Conservation (phyloP, 805 yeast species). For the Huiozyma naganishii region DNA sequence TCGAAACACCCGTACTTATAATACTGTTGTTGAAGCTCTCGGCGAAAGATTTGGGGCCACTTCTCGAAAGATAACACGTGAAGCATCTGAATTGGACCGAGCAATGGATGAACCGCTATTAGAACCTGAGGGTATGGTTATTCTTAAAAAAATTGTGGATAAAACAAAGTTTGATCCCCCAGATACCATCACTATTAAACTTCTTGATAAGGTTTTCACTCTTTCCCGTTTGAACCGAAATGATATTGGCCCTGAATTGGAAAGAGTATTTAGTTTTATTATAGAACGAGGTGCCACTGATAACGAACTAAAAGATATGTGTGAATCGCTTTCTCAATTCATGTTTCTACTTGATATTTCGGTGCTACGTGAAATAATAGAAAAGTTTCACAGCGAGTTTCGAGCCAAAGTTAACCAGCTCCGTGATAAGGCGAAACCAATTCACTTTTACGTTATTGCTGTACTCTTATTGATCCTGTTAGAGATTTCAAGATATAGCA, state of each 20-base stretch:
- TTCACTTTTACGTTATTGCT: slow-evolving; percentile 24
- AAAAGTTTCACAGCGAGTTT: slow-evolving; percentile 19
- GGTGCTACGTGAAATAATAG: slow-evolving; percentile 10
- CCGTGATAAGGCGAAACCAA: slow-evolving; percentile 20
- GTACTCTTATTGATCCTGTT: slow-evolving; percentile 21
- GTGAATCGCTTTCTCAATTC: slow-evolving; percentile 12
- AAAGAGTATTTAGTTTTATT: slow-evolving; percentile 13
- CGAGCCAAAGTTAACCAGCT: slow-evolving; percentile 16
- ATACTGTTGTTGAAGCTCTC: slow-evolving; percentile 20
- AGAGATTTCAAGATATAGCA: slow-evolving; percentile 18
- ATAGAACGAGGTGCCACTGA: slow-evolving; percentile 20
- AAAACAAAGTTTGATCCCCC: slow-evolving; percentile 10
- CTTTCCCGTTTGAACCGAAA: slow-evolving; percentile 13
- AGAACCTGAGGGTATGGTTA: no score
- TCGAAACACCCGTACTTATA: slow-evolving; percentile 12
- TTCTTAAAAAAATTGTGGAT: background rate
- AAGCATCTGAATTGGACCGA: no score
- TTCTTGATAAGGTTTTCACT: slow-evolving; percentile 8
- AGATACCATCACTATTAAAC: slow-evolving; percentile 8
- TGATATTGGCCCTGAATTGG: slow-evolving; percentile 4
- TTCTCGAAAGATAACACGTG: background rate
- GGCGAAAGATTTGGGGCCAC: slow-evolving; percentile 12
- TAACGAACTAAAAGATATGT: slow-evolving; percentile 12
- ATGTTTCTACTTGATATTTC: slow-evolving; percentile 13
- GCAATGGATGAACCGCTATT: no score